Percentiles rank a stretch among this genome's conserved stretches.
Conservation (phyloP, 176 grass and related monocot genomes). For the Triticum monococcum region DNA sequence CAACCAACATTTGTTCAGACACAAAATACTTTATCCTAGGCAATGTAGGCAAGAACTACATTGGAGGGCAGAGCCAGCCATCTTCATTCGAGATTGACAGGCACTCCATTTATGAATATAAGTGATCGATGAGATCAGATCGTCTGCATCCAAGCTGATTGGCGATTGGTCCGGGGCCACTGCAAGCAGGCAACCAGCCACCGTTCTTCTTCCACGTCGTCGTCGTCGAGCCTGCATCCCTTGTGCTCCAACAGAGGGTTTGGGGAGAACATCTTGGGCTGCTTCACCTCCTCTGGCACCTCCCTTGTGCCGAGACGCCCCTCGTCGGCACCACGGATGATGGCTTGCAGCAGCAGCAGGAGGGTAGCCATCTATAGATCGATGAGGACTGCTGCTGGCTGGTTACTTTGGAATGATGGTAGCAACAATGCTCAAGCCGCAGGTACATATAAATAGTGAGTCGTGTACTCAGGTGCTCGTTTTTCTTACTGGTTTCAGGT, state of each 20-base stretch:
- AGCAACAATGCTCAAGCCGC: background rate
- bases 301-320: background rate
- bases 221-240: background rate
- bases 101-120: background rate
- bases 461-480: background rate
- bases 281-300: background rate
- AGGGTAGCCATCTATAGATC: constrained; percentile 50
- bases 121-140: constrained; percentile 17
- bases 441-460: constrained; percentile 30
- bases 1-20: background rate
- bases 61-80: background rate
- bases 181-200: constrained; percentile 49
- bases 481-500: constrained; percentile 39
- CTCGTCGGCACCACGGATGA: constrained; percentile 16
- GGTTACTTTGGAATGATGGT: background rate
- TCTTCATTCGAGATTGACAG: background rate
- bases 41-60: background rate
- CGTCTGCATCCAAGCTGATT: constrained; percentile 45
- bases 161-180: constrained; percentile 34
- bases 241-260: background rate
- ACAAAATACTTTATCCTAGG: background rate
- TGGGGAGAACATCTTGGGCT: background rate
- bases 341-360: constrained; percentile 53
- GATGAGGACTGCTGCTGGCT: background rate
- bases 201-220: constrained; percentile 30